These are phyloP conservation scores for Thielaviopsis punctulata DNA, from an alignment of 2,329 filamentous ascomycete genomes.

Conservation along the genomic window DNA sequence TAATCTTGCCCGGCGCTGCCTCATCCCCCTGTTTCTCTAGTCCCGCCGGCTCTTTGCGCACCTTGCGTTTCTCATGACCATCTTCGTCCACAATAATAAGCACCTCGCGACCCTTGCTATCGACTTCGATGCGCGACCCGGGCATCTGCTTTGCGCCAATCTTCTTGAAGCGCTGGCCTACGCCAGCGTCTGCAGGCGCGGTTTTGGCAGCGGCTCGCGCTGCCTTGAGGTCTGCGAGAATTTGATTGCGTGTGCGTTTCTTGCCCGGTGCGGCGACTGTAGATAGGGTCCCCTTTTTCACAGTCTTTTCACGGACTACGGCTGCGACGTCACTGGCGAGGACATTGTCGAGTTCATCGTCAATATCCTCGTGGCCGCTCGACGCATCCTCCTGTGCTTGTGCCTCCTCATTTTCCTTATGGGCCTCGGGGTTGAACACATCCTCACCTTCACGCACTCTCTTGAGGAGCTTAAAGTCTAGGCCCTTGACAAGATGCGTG, in stretches of 20 bases:
- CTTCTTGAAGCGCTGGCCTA: constrained; percentile 47
- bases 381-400: constrained; percentile 22
- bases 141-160: constrained; percentile 38
- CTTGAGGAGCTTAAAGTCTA: constrained; percentile 70
- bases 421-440: constrained; percentile 27
- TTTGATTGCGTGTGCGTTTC: constrained; percentile 48
- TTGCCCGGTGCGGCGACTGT: constrained; percentile 35
- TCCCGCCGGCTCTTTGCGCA: constrained; percentile 22
- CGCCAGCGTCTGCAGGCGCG: constrained; percentile 20
- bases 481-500: constrained; percentile 79
- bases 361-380: constrained; percentile 23
- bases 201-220: constrained; percentile 42
- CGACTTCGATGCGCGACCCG: constrained; percentile 41
- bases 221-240: constrained; percentile 49
- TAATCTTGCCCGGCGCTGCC: constrained; percentile 21
- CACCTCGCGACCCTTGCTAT: constrained; percentile 44
- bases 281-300: constrained; percentile 42
- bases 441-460: constrained; percentile 53
- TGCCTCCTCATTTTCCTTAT: constrained; percentile 31
- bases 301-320: constrained; percentile 31
- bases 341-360: constrained; percentile 48
- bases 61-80: constrained; percentile 47
- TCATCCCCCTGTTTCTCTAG: constrained; percentile 18
- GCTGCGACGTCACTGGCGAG: constrained; percentile 37
- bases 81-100: constrained; percentile 49